These are phyloP conservation scores for Linaria vulgaris DNA, from an alignment of 257 asterid genomes.

Conservation along the genomic window DNA sequence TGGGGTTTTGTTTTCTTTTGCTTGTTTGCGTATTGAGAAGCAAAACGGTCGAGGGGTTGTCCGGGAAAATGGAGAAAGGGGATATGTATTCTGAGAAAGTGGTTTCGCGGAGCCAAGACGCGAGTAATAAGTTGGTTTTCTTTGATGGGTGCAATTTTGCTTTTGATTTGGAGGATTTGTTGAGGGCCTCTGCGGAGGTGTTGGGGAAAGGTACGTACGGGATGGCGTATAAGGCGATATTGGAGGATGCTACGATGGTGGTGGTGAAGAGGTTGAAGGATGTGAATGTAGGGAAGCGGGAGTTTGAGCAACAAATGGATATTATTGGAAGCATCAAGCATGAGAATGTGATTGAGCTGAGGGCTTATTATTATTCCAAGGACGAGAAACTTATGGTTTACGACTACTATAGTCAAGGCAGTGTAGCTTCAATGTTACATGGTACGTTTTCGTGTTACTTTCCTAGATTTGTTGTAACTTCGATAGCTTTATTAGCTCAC, in stretches of 20 bases:
- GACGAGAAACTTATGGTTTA: slow-evolving; percentile 96
- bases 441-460: slow-evolving; percentile 40
- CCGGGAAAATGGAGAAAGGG: slow-evolving; percentile 71
- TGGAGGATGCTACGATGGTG: slow-evolving; percentile 79
- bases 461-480: not conserved
- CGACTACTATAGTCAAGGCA: slow-evolving; percentile 73
- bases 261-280: slow-evolving; percentile 96
- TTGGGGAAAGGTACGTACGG: slow-evolving; percentile 92
- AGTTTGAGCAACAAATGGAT: slow-evolving; percentile 87
- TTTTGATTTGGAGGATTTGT: slow-evolving; percentile 86
- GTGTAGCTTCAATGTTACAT: slow-evolving; percentile 77
- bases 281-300: slow-evolving; percentile 77
- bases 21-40: slow-evolving; percentile 57
- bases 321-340: slow-evolving; percentile 76
- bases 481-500: not conserved
- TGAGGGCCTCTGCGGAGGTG: slow-evolving; percentile 97
- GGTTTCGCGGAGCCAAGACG: slow-evolving; percentile 67
- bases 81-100: slow-evolving; percentile 77
- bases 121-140: slow-evolving; percentile 69
- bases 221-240: slow-evolving; percentile 75
- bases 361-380: slow-evolving; percentile 92
- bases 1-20: slow-evolving; percentile 64
- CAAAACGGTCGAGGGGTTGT: slow-evolving; percentile 44
- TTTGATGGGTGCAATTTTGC: slow-evolving; percentile 87
- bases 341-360: slow-evolving; percentile 77